Evolutionary conservation across 352 stramenopile species (phyloP), one percentile per base, ranked within the genome.

Genomic region (Phytophthora boehmeriae): DNA sequence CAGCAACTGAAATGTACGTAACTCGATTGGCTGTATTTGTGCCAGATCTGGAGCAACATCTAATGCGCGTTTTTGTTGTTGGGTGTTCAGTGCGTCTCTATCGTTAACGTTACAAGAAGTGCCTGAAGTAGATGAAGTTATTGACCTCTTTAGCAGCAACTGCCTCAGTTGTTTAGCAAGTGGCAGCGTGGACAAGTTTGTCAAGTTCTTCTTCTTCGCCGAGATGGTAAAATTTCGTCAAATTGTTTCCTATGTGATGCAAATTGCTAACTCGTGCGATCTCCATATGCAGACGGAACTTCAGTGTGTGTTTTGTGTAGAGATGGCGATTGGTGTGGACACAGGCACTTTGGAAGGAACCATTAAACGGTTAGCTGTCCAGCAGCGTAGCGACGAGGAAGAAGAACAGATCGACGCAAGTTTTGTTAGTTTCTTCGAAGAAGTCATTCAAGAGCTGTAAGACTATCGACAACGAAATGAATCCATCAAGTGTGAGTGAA

Each of bases 181-280:
- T 49, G 88, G 88, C 13, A 75, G 76, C 13, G 62, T 94, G 35
- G 68, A 90, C 14, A 80, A 78, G 39, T 49, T 89, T 17, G 73
- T 93, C 71, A 96, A 96, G 63, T 96, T 96, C 44, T 96, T 87
- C 69, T 96, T 96, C 60, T 94, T 83, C 42, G 84, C 76, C 9
- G 83, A 94, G 71, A 92, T 93, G 88, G 86, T 93, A 73, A 25
- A 54, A 5, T 67, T 8, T 20, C 14, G 39, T 22, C 19, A 17
- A 42, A 28, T 44, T 66, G 13, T 8, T 30, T 30, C 6, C 46
- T 43, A 8, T 22, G 34, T 30, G 10, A 14, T 59, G 13, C 43
- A 28, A 5, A 5, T 28, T 32, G 5, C 35, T 25, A 10, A n/a
- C 30, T 11, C 45, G 25, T 30, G 28, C 36, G n/a, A 36, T 28